Evolutionary conservation across 345 rosid species (phyloP).

Genomic region (Noccaea bulbosa): DNA sequence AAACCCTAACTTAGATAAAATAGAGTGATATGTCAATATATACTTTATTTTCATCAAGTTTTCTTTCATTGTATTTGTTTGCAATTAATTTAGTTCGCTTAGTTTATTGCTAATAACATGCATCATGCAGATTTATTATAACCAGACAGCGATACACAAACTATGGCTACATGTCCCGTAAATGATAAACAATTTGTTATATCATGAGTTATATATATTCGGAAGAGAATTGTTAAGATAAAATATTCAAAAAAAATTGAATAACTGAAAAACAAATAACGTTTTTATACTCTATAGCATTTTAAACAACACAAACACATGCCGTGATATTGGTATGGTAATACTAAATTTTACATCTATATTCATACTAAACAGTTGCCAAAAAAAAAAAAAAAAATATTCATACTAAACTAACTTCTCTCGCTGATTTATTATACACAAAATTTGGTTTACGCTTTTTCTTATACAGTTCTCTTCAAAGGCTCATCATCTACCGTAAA

Average conservation of each 20-base stretch:
- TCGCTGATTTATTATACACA: constrained; percentile 28
- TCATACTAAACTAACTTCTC: constrained; percentile 14
- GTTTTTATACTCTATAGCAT: too few species aligned
- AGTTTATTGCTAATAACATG: too few species aligned
- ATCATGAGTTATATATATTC: background rate
- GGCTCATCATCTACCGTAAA: constrained; percentile 77
- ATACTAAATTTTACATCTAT: constrained; percentile 14
- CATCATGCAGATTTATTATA: too few species aligned
- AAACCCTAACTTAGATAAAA: constrained; percentile 14
- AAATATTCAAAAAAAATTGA: too few species aligned
- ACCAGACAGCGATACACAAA: too few species aligned
- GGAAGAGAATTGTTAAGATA: background rate
- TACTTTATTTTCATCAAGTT: background rate
- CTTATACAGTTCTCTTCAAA: background rate
- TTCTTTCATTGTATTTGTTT: background rate
- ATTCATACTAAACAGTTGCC: too few species aligned
- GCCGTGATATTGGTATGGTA: too few species aligned
- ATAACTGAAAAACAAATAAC: too few species aligned
- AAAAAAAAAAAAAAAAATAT: too few species aligned
- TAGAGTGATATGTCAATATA: background rate
- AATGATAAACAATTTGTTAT: background rate
- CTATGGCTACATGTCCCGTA: too few species aligned
- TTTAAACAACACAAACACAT: too few species aligned
- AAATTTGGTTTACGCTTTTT: constrained; percentile 6
- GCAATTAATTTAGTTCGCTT: background rate